Conservation (phyloP, 495 filamentous ascomycete species). For the Staphylotrichum longicolle region DNA sequence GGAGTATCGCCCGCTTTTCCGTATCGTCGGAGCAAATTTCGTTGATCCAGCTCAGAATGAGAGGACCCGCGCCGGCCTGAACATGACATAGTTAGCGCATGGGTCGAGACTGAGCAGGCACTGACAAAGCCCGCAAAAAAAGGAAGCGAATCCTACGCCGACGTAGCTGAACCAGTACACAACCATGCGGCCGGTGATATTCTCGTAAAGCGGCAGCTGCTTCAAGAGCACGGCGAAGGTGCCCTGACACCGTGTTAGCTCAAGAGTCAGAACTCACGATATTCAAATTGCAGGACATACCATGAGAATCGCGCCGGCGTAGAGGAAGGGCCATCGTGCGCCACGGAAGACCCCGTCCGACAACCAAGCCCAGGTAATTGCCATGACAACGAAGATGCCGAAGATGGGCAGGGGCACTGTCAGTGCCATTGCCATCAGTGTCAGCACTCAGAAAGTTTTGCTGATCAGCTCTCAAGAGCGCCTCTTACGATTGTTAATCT, state of each 20-base stretch:
- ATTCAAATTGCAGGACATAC: neutral
- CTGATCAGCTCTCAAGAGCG: neutral
- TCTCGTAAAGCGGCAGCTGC: neutral
- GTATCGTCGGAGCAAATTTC: conserved; percentile 5
- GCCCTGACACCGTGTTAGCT: neutral
- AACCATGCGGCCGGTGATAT: conserved; percentile 5
- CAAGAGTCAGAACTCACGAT: too few species aligned
- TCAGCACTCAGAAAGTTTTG: too few species aligned
- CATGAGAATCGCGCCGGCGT: neutral
- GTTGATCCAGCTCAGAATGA: conserved; percentile 6
- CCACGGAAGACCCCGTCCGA: neutral
- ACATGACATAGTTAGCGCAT: neutral
- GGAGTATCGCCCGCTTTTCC: neutral
- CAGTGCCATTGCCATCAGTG: too few species aligned
- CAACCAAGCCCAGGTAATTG: neutral
- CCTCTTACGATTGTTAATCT: neutral
- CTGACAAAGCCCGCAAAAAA: neutral
- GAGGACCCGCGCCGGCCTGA: conserved; percentile 1
- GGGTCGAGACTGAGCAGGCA: neutral
- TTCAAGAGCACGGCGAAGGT: neutral
- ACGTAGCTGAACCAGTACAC: conserved; percentile 1
- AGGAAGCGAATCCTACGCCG: neutral
- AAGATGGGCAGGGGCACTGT: neutral
- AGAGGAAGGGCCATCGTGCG: conserved; percentile 3
- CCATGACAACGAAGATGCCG: conserved; percentile 1